Percentiles rank a stretch among this genome's conserved stretches.
Evolutionary conservation across 1,284 basidiomycete genomes (phyloP).

Genomic region (Ustilago shanxiensis): DNA sequence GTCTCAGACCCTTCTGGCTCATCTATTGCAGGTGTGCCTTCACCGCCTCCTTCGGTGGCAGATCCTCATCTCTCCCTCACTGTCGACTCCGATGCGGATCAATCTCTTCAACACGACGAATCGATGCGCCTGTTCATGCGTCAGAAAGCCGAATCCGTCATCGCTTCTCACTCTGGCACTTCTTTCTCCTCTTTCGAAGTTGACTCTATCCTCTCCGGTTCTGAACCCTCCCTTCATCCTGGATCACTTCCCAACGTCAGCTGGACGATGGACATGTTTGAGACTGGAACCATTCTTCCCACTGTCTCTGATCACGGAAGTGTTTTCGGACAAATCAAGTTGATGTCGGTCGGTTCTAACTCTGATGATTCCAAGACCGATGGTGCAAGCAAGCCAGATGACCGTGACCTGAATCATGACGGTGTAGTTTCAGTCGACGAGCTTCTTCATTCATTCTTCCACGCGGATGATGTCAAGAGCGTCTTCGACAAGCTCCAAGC

Average conservation of each 20-base stretch:
- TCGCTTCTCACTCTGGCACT: conserved; percentile 15
- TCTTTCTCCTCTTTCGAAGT: conserved; percentile 14
- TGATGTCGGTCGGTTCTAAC: background rate
- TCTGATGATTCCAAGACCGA: background rate
- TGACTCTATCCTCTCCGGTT: conserved; percentile 25
- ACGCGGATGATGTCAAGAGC: conserved; percentile 23
- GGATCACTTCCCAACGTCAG: conserved; percentile 24
- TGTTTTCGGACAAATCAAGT: too few species aligned
- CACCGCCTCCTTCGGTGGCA: background rate
- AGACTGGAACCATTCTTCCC: conserved; percentile 16
- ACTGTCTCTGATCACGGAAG: background rate
- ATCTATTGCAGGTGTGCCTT: background rate
- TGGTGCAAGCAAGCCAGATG: background rate
- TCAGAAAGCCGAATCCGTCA: conserved; percentile 28
- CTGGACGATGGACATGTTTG: conserved; percentile 37
- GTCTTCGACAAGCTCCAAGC: conserved; percentile 23
- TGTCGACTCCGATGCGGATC: conserved; percentile 20
- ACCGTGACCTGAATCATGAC: conserved; percentile 18
- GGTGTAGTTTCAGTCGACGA: conserved; percentile 31
- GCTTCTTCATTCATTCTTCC: conserved; percentile 40
- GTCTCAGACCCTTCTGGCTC: background rate
- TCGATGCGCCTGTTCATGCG: conserved; percentile 36
- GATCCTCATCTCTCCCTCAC: conserved; percentile 23
- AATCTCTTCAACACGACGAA: conserved; percentile 15
- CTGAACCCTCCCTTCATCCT: conserved; percentile 19